phyloP scores from a whole-genome alignment of 805 yeast genomes.

The Komagataella kurtzmanii region DNA sequence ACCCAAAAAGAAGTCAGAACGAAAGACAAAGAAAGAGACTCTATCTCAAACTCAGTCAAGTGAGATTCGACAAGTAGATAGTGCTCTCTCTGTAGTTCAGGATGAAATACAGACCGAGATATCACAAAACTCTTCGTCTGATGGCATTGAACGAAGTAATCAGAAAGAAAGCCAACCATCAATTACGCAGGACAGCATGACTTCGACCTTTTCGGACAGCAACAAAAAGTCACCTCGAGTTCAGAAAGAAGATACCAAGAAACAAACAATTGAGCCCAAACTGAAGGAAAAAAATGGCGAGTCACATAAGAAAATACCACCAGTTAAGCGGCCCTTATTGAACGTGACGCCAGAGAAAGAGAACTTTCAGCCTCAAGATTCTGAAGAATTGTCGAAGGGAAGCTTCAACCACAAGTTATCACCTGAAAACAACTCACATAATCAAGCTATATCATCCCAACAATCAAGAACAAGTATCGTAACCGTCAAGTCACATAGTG shows the following conservation, averaged over 20 bases:
- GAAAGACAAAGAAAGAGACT: too few relatives aligned
- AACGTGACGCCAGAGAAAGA: conserved; percentile 6
- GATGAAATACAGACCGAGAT: neutral
- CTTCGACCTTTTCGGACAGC: neutral
- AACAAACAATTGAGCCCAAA: neutral
- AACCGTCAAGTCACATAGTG: neutral
- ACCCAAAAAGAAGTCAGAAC: neutral
- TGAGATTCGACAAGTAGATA: neutral
- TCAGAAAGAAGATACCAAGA: neutral
- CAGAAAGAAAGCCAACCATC: neutral
- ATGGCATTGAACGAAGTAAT: neutral
- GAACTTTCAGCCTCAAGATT: neutral
- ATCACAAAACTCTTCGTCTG: neutral
- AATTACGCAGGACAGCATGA: neutral
- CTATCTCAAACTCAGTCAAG: neutral
- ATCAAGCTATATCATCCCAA: neutral
- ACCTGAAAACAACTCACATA: neutral
- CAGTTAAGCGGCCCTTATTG: neutral
- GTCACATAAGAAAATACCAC: neutral
- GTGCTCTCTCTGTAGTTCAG: neutral
- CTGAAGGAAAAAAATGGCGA: neutral
- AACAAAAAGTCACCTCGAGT: neutral
- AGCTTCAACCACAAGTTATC: neutral
- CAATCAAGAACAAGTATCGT: neutral
- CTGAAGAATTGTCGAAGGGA: neutral